Evolutionary conservation across 1,284 basidiomycete genomes (phyloP), one percentile per base, ranked within the genome.

Genomic region (Hortiboletus rubellus): DNA sequence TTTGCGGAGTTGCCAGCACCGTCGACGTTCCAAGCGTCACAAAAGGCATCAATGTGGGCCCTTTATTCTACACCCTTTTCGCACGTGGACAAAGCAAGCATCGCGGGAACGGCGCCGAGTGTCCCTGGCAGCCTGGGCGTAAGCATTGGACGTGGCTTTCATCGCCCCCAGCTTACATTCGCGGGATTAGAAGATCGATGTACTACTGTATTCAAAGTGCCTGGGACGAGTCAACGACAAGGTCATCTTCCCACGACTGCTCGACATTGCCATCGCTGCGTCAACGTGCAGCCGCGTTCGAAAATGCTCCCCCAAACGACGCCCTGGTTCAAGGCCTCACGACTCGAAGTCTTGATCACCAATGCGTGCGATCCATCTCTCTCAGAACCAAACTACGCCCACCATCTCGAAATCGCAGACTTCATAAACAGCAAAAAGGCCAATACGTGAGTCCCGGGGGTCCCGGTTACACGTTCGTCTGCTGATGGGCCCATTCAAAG

Each of bases 391-490:
- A 97, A 98, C 74, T 91, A 96, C 76, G 89, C 93, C 1, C 79
- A 92, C 46, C 94, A 98, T 74, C 83, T 99, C 62, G 95, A 98
- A 74, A 87, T 99, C 46, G 94, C 94, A 33, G 94, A 96, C 64
- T 86, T 90, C 67, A 87, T 99, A 76, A 97, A 96, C 74, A 79
- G 80, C 63, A 98, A 98, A 80, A 98, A 98, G 76, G 96, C 95
- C 0, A 99, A 99, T 78, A 94, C 85, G 92, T 96, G 75, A 65
- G 91, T 65, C 8, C 17, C 27, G 5, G 27, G 27, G 27, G 27
- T 45, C 47, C 15, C 9, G 31, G n/a, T 48, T 4, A 14, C 18
- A 42, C 11, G 5, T 17, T 22, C 44, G 15, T 40, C 44, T 18
- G 17, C 49, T 52, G 15, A 55, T 24, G 5, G 22, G 22, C 15